phyloP scores from a whole-genome alignment of 2,329 filamentous ascomycete species.

The Exophiala sp. region DNA sequence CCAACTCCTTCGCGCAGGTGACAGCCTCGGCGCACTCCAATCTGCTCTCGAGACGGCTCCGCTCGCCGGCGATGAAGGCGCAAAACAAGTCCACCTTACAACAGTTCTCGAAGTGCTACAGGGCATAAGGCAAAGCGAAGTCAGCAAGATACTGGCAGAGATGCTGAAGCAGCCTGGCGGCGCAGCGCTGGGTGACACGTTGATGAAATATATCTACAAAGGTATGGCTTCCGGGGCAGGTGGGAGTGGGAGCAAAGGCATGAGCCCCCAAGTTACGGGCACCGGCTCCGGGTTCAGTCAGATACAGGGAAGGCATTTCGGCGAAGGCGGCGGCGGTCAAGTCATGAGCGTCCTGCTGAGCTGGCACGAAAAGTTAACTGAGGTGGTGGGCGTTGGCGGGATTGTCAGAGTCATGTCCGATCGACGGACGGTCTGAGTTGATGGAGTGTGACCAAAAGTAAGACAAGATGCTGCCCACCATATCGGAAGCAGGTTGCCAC shows the following conservation, averaged over 20 bases:
- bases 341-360: conserved; percentile 95
- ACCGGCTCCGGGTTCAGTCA: conserved; percentile 61
- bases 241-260: conserved; percentile 18
- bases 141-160: conserved; percentile 77
- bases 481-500: neutral
- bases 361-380: conserved; percentile 98
- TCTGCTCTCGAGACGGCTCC: conserved; percentile 81
- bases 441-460: neutral
- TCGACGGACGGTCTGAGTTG: conserved; percentile 69
- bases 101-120: conserved; percentile 90
- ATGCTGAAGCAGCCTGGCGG: conserved; percentile 75
- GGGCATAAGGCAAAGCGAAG: conserved; percentile 92
- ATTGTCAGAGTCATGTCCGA: conserved; percentile 96
- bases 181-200: conserved; percentile 76
- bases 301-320: conserved; percentile 53
- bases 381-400: conserved; percentile 84
- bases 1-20: conserved; percentile 78
- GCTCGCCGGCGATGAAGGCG: conserved; percentile 50
- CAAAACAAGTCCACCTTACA: conserved; percentile 77
- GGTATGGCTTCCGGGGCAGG: conserved; percentile 26
- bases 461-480: neutral
- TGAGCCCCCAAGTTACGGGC: conserved; percentile 67
- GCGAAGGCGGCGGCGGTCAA: conserved; percentile 66
- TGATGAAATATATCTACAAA: conserved; percentile 92
- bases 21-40: conserved; percentile 78